A percentile compares a stretch with the other conserved stretches of the same genome.
These are phyloP conservation scores for Microbotryum saponariae DNA, from an alignment of 1,284 basidiomycete species.

Conservation along the genomic window DNA sequence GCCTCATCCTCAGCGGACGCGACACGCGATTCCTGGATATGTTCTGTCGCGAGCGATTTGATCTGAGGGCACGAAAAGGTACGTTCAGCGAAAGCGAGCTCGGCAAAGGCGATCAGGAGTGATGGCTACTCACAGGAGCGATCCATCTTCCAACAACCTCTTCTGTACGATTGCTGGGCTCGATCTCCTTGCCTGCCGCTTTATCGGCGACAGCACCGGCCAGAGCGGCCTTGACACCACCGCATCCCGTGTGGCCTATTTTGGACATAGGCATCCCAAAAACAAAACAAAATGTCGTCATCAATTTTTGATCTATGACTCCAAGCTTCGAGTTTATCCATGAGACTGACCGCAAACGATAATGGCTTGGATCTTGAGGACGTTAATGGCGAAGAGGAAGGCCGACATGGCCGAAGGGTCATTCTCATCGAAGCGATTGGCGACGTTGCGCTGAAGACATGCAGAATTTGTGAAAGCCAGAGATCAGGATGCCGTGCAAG, in stretches of 20 bases:
- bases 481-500: too few species aligned
- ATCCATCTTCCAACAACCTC: slow-evolving; percentile 29
- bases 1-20: background rate
- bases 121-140: slow-evolving; percentile 17
- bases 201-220: slow-evolving; percentile 26
- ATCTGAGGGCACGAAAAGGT: slow-evolving; percentile 42
- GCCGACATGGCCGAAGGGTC: slow-evolving; percentile 74
- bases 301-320: too few species aligned
- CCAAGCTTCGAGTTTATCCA: too few species aligned
- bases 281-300: too few species aligned
- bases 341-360: slow-evolving; percentile 34
- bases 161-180: slow-evolving; percentile 7
- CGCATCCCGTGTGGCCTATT: slow-evolving; percentile 43
- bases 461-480: background rate
- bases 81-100: slow-evolving; percentile 10
- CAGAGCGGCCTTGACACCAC: slow-evolving; percentile 42
- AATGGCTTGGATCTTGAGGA: slow-evolving; percentile 67
- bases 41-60: slow-evolving; percentile 62
- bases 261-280: background rate
- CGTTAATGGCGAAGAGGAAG: slow-evolving; percentile 69
- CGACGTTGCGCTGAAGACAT: slow-evolving; percentile 42
- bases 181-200: background rate
- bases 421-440: slow-evolving; percentile 55
- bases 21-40: slow-evolving; percentile 44
- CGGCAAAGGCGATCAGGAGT: background rate